These are phyloP conservation scores for Diutina sp. DNA, from an alignment of 1,139 yeast genomes.

Conservation along the genomic window DNA sequence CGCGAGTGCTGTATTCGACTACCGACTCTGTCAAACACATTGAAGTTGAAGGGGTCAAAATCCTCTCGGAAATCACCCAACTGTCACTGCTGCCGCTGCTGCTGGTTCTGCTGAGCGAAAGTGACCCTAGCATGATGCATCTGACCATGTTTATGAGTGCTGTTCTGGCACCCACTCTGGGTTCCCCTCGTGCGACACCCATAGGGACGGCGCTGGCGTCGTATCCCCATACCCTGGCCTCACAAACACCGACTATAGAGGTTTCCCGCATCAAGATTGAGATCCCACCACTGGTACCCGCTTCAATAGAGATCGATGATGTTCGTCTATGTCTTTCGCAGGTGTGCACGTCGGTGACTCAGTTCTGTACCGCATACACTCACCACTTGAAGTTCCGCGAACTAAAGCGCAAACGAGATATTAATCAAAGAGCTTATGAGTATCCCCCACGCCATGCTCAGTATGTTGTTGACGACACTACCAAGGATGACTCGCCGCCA, in stretches of 20 bases:
- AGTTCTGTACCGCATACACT: background rate
- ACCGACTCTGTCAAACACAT: conserved; percentile 36
- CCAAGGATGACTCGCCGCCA: background rate
- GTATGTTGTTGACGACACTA: background rate
- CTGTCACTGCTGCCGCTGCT: background rate
- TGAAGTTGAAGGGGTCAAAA: conserved; percentile 21
- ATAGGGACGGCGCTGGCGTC: background rate
- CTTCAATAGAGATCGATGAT: background rate
- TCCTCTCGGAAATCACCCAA: conserved; percentile 6
- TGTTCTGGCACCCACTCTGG: background rate
- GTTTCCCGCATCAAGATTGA: background rate
- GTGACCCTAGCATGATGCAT: background rate
- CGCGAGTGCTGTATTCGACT: conserved; percentile 25
- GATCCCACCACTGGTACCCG: background rate
- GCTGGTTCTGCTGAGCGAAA: background rate
- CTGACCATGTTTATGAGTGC: conserved; percentile 3
- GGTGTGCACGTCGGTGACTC: background rate
- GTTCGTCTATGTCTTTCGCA: background rate
- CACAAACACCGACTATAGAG: background rate
- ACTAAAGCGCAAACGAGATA: background rate
- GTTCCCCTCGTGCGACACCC: background rate
- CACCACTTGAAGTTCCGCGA: conserved; percentile 1
- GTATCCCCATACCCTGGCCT: background rate
- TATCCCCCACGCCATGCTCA: background rate
- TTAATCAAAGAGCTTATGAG: background rate